phyloP scores from a whole-genome alignment of 352 stramenopile species.

The Pythium chondricola region DNA sequence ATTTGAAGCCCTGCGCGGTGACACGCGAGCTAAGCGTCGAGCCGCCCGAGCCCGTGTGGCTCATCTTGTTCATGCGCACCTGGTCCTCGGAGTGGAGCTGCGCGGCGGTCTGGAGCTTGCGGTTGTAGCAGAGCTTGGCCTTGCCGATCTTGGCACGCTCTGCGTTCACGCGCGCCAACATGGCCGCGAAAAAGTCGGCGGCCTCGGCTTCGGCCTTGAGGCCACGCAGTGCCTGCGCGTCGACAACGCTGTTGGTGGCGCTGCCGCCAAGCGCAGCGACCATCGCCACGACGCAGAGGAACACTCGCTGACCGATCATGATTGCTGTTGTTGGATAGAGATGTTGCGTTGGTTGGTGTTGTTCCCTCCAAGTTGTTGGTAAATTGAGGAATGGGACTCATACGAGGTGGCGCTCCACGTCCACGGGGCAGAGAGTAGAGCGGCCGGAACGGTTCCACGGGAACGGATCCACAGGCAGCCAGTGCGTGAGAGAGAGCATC shows the following conservation, averaged over 20 bases:
- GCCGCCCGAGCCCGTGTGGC: constrained; percentile 23
- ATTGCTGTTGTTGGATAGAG: background rate
- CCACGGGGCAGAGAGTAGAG: too few relatives aligned
- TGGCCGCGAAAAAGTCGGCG: constrained; percentile 17
- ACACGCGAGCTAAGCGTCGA: constrained; percentile 17
- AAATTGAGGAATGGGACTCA: constrained; percentile 9
- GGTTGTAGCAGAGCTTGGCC: constrained; percentile 31
- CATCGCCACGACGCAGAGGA: constrained; percentile 7
- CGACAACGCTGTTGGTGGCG: background rate
- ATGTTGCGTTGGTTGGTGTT: background rate
- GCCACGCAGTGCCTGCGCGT: constrained; percentile 12
- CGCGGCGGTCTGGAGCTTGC: constrained; percentile 25
- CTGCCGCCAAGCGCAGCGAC: constrained; percentile 2
- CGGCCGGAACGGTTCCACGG: too few relatives aligned
- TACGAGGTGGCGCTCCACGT: too few relatives aligned
- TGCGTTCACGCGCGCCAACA: constrained; percentile 49
- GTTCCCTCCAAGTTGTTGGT: too few relatives aligned
- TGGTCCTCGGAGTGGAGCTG: constrained; percentile 29
- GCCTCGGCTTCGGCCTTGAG: constrained; percentile 3
- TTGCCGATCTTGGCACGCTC: constrained; percentile 41
- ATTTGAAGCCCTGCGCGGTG: constrained; percentile 18
- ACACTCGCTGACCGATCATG: constrained; percentile 12
- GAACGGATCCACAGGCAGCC: too few relatives aligned
- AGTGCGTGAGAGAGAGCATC: constrained; percentile 1
- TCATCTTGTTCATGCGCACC: constrained; percentile 25